Evolutionary conservation across 371 early-diverging fungal species (phyloP).

Genomic region (Rhizopus stolonifer): DNA sequence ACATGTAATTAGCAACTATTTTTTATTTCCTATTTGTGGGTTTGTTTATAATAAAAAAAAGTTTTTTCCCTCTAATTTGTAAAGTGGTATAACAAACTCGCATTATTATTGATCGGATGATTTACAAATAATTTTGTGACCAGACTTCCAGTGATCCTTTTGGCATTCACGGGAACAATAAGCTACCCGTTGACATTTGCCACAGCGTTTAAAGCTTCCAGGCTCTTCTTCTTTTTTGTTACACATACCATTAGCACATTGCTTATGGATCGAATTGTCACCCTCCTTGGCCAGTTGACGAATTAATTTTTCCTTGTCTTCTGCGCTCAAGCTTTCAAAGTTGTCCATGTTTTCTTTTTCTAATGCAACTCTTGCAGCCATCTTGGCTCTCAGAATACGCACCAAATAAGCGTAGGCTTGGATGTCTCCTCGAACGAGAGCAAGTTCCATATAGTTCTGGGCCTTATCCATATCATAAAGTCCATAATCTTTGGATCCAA

Average conservation of each 20-base stretch:
- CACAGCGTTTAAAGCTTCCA: slow-evolving; percentile 59
- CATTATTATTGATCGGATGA: slow-evolving; percentile 4
- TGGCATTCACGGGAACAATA: slow-evolving; percentile 65
- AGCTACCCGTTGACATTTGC: slow-evolving; percentile 52
- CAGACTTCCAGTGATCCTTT: slow-evolving; percentile 61
- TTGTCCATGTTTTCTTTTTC: slow-evolving; percentile 42
- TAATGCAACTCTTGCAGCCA: slow-evolving; percentile 50
- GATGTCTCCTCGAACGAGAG: slow-evolving; percentile 54
- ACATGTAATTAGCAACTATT: not conserved
- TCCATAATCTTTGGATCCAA: slow-evolving; percentile 60
- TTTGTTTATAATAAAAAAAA: too few relatives aligned
- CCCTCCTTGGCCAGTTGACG: slow-evolving; percentile 48
- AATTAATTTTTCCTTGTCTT: slow-evolving; percentile 43
- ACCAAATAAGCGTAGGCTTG: slow-evolving; percentile 54
- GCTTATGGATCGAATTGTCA: slow-evolving; percentile 34
- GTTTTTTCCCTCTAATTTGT: slow-evolving; percentile 1
- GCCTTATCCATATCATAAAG: slow-evolving; percentile 61
- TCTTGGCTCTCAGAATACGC: slow-evolving; percentile 53
- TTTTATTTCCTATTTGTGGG: slow-evolving; percentile 1
- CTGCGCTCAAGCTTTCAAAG: slow-evolving; percentile 35
- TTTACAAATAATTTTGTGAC: slow-evolving; percentile 58
- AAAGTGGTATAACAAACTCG: not conserved
- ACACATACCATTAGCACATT: slow-evolving; percentile 48
- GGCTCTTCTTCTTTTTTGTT: slow-evolving; percentile 51
- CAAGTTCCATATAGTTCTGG: slow-evolving; percentile 60